Conservation (phyloP, 257 asterid genomes). For the Capsicum pubescens region DNA sequence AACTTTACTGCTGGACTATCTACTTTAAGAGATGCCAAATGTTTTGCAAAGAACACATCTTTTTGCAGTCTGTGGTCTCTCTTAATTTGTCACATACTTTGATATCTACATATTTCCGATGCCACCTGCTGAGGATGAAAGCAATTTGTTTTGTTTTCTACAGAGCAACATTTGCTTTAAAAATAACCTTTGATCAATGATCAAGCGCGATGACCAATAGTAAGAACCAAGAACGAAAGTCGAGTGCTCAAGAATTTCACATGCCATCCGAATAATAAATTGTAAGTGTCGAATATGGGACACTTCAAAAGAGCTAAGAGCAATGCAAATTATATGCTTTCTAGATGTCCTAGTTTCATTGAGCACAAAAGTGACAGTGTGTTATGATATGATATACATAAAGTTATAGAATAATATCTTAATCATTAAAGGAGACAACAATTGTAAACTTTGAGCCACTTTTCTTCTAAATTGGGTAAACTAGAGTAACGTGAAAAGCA, state of each 20-base stretch:
- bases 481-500: background rate
- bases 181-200: background rate
- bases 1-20: background rate
- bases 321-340: background rate
- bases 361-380: background rate
- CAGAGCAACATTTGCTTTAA: background rate
- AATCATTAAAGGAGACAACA: background rate
- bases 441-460: background rate
- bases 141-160: background rate
- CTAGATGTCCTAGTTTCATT: background rate
- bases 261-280: background rate
- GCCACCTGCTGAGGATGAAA: too few relatives aligned
- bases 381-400: background rate
- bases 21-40: constrained; percentile 28
- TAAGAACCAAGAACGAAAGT: background rate
- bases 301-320: background rate
- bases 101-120: background rate
- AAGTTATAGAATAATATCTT: background rate
- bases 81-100: background rate
- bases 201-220: background rate
- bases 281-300: too few relatives aligned
- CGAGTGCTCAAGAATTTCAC: background rate
- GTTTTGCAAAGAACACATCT: background rate
- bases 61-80: background rate
- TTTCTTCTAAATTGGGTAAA: background rate